phyloP scores from a whole-genome alignment of 108 stramenopile species.

The Nannochloropsis salina region DNA sequence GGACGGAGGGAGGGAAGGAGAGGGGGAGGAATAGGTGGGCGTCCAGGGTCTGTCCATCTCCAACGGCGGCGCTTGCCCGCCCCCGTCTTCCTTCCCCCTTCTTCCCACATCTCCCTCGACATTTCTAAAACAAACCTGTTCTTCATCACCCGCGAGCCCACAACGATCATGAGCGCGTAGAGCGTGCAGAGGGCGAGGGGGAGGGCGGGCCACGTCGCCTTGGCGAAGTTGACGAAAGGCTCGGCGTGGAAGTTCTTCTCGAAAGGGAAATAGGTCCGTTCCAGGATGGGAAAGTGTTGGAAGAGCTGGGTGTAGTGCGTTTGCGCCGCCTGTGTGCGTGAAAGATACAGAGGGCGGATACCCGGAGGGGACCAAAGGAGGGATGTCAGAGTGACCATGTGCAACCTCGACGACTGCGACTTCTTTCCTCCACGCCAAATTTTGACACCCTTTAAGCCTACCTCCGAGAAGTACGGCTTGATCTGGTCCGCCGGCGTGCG shows the following conservation, averaged over 20 bases:
- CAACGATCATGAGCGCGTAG: neutral
- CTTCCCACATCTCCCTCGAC: no score
- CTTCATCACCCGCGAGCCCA: neutral
- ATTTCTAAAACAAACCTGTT: neutral
- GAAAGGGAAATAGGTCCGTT: constrained; percentile 14
- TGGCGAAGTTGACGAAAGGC: neutral
- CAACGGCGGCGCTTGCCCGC: no score
- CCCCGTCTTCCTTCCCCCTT: no score
- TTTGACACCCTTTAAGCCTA: neutral
- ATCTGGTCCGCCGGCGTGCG: neutral
- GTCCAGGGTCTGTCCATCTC: neutral
- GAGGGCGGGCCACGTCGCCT: neutral
- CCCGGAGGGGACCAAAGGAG: neutral
- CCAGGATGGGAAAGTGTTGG: constrained; percentile 14
- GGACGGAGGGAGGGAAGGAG: neutral
- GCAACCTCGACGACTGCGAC: neutral
- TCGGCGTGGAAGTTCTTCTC: neutral
- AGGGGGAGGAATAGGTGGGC: neutral
- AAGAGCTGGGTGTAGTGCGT: neutral
- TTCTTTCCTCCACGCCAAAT: neutral
- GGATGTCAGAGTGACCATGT: neutral
- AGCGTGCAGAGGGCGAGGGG: neutral
- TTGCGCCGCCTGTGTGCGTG: neutral
- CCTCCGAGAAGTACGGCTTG: constrained; percentile 1
- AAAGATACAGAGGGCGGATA: neutral